Conservation (phyloP, 2,329 filamentous ascomycete species). For the Geosmithia morbida region DNA sequence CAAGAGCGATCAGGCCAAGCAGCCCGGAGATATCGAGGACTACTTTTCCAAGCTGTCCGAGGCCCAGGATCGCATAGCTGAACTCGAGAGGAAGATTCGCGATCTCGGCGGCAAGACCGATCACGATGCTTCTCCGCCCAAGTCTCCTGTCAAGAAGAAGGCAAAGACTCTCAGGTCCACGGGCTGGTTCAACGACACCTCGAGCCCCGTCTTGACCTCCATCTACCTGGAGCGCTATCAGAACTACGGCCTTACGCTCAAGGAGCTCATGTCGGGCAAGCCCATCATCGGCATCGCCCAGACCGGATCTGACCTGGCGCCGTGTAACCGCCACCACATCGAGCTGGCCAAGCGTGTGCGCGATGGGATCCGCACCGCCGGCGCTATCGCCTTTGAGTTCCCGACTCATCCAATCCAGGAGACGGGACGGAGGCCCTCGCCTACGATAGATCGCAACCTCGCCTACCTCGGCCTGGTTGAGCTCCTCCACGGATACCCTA, state of each 20-base stretch:
- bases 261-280: constrained; percentile 31
- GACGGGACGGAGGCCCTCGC: constrained; percentile 28
- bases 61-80: neutral
- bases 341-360: constrained; percentile 32
- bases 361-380: constrained; percentile 31
- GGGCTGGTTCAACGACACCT: constrained; percentile 5
- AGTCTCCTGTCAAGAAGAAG: neutral
- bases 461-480: constrained; percentile 32
- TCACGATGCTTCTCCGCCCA: too few relatives aligned
- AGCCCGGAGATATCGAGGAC: neutral
- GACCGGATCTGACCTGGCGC: constrained; percentile 32
- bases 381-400: constrained; percentile 34
- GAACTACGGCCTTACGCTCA: constrained; percentile 31
- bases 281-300: constrained; percentile 37
- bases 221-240: constrained; percentile 34
- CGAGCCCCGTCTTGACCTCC: constrained; percentile 12
- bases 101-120: neutral
- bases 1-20: neutral
- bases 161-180: constrained; percentile 3
- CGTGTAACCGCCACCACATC: constrained; percentile 34
- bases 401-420: constrained; percentile 37
- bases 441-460: constrained; percentile 32
- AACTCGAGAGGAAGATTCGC: neutral
- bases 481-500: constrained; percentile 28
- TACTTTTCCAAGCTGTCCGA: neutral